phyloP scores from a whole-genome alignment of 2,329 filamentous ascomycete genomes.

The Penicillium vulpinum region DNA sequence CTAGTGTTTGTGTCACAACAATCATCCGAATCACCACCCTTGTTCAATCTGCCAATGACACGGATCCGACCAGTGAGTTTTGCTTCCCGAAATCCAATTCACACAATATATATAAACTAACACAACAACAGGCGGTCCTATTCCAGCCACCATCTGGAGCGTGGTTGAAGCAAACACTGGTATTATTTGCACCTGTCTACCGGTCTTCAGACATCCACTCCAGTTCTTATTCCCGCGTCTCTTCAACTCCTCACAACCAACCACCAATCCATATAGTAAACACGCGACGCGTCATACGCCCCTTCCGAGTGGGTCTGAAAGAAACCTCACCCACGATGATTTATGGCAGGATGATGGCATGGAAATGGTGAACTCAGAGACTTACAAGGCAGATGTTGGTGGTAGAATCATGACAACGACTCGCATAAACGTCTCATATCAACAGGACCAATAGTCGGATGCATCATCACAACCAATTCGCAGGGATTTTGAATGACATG shows the following conservation, averaged over 20 bases:
- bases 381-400: not conserved
- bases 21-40: conserved; percentile 10
- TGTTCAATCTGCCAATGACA: conserved; percentile 1
- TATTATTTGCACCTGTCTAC: not conserved
- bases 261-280: not conserved
- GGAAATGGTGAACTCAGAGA: not conserved
- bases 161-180: not conserved
- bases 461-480: not conserved
- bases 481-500: not conserved
- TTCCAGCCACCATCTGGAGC: conserved; percentile 36
- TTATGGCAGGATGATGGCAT: not conserved
- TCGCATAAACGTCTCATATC: not conserved
- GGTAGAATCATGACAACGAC: not conserved
- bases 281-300: not conserved
- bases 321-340: not conserved
- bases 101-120: not conserved
- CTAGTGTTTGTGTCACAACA: conserved; percentile 9
- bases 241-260: not conserved
- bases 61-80: conserved; percentile 8
- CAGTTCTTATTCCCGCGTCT: not conserved
- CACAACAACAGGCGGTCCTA: conserved; percentile 25
- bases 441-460: not conserved
- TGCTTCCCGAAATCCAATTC: not conserved
- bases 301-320: not conserved
- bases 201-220: not conserved